Conservation (phyloP, 1,139 yeast genomes). For the Saccharomyces pastorianus region DNA sequence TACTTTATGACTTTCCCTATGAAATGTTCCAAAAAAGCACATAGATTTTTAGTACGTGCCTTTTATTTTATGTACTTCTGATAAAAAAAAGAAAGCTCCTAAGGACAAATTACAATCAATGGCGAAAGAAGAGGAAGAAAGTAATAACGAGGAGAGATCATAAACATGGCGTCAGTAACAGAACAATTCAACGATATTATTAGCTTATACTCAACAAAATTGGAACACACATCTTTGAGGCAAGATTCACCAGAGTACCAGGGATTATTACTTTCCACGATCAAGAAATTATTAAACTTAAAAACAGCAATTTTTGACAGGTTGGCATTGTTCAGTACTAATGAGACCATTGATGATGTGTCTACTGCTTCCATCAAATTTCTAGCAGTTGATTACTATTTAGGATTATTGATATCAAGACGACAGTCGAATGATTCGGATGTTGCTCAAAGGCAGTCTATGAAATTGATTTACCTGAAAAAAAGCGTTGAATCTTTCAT, state of each 20-base stretch:
- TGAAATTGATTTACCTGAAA: constrained; percentile 38
- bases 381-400: constrained; percentile 43
- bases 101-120: neutral
- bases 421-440: constrained; percentile 27
- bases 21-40: neutral
- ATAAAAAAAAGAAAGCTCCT: neutral
- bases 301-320: constrained; percentile 29
- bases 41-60: neutral
- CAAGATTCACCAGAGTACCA: constrained; percentile 34
- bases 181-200: neutral
- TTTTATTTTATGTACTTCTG: neutral
- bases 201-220: neutral
- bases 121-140: neutral
- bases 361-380: constrained; percentile 50
- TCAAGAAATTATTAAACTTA: constrained; percentile 29
- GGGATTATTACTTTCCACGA: constrained; percentile 16
- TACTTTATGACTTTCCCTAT: neutral
- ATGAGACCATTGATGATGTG: constrained; percentile 52
- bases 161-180: neutral
- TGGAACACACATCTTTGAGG: constrained; percentile 14
- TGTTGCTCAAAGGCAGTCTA: constrained; percentile 11
- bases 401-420: constrained; percentile 34
- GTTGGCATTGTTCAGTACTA: constrained; percentile 48
- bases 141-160: neutral
- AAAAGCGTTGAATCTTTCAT: constrained; percentile 38